Conservation (phyloP, 495 filamentous ascomycete genomes). For the Hypoxylon lenormandii region DNA sequence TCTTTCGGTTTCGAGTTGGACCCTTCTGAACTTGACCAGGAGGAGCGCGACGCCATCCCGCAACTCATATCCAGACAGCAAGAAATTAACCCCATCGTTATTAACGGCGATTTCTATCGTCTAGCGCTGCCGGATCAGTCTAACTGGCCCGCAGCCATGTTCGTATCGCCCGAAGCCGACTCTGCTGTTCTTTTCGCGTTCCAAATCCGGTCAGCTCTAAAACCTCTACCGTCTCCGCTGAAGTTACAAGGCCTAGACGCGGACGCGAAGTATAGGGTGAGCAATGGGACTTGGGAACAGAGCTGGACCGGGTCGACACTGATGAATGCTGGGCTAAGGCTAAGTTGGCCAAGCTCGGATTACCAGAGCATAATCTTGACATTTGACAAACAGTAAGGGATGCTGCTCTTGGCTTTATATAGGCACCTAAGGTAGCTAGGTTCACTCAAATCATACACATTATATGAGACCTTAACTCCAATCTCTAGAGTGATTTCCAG, state of each 20-base stretch:
- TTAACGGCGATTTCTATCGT: slow-evolving; percentile 65
- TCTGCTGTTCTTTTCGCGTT: slow-evolving; percentile 64
- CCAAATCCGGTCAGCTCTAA: slow-evolving; percentile 59
- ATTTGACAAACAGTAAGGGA: slow-evolving; percentile 52
- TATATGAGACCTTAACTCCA: no score
- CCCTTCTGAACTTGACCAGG: slow-evolving; percentile 56
- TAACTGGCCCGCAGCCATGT: slow-evolving; percentile 67
- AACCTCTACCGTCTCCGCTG: slow-evolving; percentile 59
- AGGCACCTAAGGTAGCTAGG: not conserved
- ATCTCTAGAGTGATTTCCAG: slow-evolving; percentile 56
- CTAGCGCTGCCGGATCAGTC: slow-evolving; percentile 65
- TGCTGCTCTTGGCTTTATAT: no score
- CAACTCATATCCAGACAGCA: slow-evolving; percentile 61
- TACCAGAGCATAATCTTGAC: slow-evolving; percentile 60
- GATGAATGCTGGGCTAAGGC: slow-evolving; percentile 62
- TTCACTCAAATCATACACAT: no score
- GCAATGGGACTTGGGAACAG: slow-evolving; percentile 56
- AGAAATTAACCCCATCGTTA: slow-evolving; percentile 63
- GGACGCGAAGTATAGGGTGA: slow-evolving; percentile 58
- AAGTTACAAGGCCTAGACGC: slow-evolving; percentile 62
- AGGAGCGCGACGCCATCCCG: slow-evolving; percentile 61
- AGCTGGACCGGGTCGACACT: slow-evolving; percentile 60
- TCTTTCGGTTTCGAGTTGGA: slow-evolving; percentile 68
- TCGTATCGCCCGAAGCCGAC: slow-evolving; percentile 59
- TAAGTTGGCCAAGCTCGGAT: slow-evolving; percentile 55